Percentiles rank a stretch among this genome's conserved stretches.
Conservation (phyloP, 192 early-diverging fungal species). For the Coemansia sp. region DNA sequence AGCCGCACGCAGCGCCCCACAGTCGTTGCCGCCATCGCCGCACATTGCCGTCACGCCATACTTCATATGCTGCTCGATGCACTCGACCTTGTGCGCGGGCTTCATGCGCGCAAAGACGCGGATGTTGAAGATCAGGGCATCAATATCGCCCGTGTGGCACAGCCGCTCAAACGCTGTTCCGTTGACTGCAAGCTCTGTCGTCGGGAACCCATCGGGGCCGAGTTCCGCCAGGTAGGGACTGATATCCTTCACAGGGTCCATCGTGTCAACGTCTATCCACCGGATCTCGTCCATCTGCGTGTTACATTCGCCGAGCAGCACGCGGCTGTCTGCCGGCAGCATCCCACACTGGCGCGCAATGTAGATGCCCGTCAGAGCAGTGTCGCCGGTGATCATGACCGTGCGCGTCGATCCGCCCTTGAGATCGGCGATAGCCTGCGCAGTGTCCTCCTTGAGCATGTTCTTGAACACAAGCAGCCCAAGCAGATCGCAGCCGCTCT, state of each 20-base stretch:
- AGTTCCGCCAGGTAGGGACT: conserved; percentile 12
- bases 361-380: conserved; percentile 70
- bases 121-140: conserved; percentile 61
- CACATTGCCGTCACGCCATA: conserved; percentile 77
- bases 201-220: conserved; percentile 27
- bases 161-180: conserved; percentile 68
- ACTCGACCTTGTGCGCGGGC: conserved; percentile 72
- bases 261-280: conserved; percentile 63
- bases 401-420: conserved; percentile 68
- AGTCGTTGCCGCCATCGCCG: conserved; percentile 86
- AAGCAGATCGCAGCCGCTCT: conserved; percentile 56
- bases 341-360: conserved; percentile 59
- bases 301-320: conserved; percentile 56
- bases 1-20: conserved; percentile 75
- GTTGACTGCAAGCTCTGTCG: conserved; percentile 69
- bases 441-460: conserved; percentile 71
- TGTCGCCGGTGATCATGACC: conserved; percentile 86
- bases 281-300: conserved; percentile 33
- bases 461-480: conserved; percentile 78
- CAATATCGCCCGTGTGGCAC: conserved; percentile 48
- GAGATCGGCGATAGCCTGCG: conserved; percentile 66
- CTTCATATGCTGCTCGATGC: conserved; percentile 74
- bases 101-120: conserved; percentile 81
- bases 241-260: conserved; percentile 34
- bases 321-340: conserved; percentile 16